Evolutionary conservation across 2,329 filamentous ascomycete genomes (phyloP), one percentile per base, ranked within the genome.

Genomic region (Lomentospora prolificans): DNA sequence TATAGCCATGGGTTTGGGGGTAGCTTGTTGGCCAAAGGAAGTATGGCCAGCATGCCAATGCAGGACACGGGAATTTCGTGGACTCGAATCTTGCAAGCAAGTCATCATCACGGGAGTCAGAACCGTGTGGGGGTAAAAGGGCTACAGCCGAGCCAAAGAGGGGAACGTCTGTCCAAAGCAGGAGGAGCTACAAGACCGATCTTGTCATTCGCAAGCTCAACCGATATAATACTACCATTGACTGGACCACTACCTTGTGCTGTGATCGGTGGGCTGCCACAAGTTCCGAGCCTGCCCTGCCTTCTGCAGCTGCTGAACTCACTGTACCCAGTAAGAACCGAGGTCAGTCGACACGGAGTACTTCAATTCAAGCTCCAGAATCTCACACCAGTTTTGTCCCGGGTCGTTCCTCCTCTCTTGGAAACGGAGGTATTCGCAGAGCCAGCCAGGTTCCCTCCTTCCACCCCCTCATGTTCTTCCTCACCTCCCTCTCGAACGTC

Each of bases 391-490:
- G 44, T 48, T 22, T 48, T 10, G 22, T 48, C 44, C 44, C 12
- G 22, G 44, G 44, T 12, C 44, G 22, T 19, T 48, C 7, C 44
- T 48, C 17, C 36, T 17, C 12, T 41, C 30, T 48, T 22, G 44
- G 44, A 48, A 22, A 25, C 17, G 10, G 22, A 48, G 44, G 17
- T 41, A 41, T 41, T 41, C 19, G 17, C 44, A 48, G 44, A 22
- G 17, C 7, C 6, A 33, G 17, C 22, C 17, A 48, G 44, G 44
- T 22, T 48, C 44, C 44, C 44, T 48, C 44, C 44, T 48, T 9
- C 44, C 44, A 48, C 44, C 44, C 44, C 44, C 44, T 48, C 44
- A 22, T 48, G 17, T 19, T 48, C 44, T 48, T n/a, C 22, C 44
- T 22, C 44, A n/a, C 44, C 41, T 48, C 41, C 44, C 22, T 22